Conservation (phyloP, 202 grass and related monocot genomes). For the Setaria viridis region DNA sequence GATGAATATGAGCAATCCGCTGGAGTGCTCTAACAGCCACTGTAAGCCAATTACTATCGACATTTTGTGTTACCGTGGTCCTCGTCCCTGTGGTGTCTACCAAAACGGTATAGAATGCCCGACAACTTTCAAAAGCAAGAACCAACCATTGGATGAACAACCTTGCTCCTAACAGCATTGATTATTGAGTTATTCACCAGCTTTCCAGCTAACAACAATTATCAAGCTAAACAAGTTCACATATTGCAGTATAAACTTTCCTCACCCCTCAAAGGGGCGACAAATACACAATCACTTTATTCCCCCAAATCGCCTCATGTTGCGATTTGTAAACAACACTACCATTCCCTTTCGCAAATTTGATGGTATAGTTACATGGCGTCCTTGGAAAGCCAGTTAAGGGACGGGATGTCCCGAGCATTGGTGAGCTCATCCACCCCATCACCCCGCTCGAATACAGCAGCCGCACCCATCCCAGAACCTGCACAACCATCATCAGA, state of each 20-base stretch:
- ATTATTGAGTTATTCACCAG: background rate
- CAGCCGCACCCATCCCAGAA: conserved; percentile 94
- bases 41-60: background rate
- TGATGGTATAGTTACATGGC: conserved; percentile 37
- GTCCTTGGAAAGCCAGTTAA: conserved; percentile 62
- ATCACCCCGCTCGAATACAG: conserved; percentile 88
- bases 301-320: background rate
- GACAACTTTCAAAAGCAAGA: background rate
- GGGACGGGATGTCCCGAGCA: conserved; percentile 47
- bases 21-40: too few relatives aligned
- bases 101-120: background rate
- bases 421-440: conserved; percentile 82
- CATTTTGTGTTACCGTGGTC: background rate
- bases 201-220: conserved; percentile 2
- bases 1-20: too few relatives aligned
- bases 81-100: background rate
- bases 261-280: background rate
- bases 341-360: conserved; percentile 8
- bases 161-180: background rate
- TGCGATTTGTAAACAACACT: conserved; percentile 27
- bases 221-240: background rate
- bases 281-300: conserved; percentile 33
- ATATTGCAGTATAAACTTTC: background rate
- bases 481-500: conserved; percentile 51
- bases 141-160: background rate